Evolutionary conservation across 2,329 filamentous ascomycete species (phyloP).

Genomic region (Fusarium mundagurra): DNA sequence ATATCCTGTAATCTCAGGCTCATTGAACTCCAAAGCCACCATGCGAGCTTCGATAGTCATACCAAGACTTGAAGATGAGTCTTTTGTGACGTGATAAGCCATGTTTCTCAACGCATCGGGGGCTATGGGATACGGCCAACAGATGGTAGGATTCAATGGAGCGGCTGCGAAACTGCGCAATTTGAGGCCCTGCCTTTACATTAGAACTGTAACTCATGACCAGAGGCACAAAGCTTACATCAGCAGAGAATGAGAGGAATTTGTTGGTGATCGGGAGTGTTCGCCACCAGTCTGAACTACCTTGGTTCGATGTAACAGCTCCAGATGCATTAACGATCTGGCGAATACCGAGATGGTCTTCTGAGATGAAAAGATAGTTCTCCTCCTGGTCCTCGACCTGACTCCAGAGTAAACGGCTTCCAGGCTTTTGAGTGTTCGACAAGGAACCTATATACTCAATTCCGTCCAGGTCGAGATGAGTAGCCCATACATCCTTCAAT

Average conservation of each 20-base stretch:
- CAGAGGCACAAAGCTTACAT: constrained; percentile 1
- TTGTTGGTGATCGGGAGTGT: not conserved
- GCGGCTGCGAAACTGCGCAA: constrained; percentile 2
- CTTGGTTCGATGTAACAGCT: not conserved
- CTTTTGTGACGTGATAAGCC: constrained; percentile 1
- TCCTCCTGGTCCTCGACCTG: not conserved
- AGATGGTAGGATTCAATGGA: not conserved
- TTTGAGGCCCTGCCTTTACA: constrained; percentile 11
- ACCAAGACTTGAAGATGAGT: not conserved
- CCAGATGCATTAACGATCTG: not conserved
- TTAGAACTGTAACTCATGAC: not conserved
- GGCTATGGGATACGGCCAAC: constrained; percentile 15
- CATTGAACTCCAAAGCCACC: constrained; percentile 13
- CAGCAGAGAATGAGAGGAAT: not conserved
- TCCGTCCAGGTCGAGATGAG: constrained; percentile 15
- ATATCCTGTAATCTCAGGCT: constrained; percentile 10
- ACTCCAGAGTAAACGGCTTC: constrained; percentile 3
- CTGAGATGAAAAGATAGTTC: constrained; percentile 9
- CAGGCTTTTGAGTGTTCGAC: constrained; percentile 1
- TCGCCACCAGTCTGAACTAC: constrained; percentile 16
- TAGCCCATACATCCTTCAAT: constrained; percentile 18
- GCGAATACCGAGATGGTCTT: constrained; percentile 28
- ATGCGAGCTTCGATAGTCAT: constrained; percentile 4
- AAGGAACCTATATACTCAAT: constrained; percentile 20
- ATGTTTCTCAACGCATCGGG: not conserved